A percentile compares a stretch with the other conserved stretches of the same genome.
Evolutionary conservation across 2,329 filamentous ascomycete genomes (phyloP).

Genomic region (Colletotrichum gloeosporioides): DNA sequence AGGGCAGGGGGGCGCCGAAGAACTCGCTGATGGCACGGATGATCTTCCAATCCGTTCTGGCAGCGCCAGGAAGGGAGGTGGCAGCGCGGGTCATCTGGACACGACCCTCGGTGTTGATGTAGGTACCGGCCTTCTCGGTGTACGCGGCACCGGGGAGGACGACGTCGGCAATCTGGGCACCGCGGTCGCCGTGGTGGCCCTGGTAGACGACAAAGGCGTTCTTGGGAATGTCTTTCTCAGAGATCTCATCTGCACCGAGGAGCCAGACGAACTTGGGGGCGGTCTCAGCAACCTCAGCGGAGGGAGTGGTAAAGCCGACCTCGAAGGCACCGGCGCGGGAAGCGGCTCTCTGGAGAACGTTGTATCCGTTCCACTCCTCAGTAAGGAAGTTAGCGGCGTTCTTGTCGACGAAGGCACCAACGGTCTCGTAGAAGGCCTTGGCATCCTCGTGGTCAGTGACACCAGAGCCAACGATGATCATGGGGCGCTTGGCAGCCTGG

Average conservation of each 20-base stretch:
- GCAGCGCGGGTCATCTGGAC: slow-evolving; percentile 93
- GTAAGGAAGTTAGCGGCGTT: slow-evolving; percentile 87
- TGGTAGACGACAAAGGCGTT: slow-evolving; percentile 98
- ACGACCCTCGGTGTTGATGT: slow-evolving; percentile 96
- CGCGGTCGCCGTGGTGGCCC: slow-evolving; percentile 94
- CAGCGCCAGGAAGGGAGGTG: slow-evolving; percentile 85
- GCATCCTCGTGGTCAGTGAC: slow-evolving; percentile 91
- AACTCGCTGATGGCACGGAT: slow-evolving; percentile 93
- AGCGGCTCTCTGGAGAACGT: slow-evolving; percentile 91
- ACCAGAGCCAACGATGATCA: slow-evolving; percentile 95
- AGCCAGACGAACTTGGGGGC: slow-evolving; percentile 97
- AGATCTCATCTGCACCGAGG: slow-evolving; percentile 91
- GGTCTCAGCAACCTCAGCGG: slow-evolving; percentile 79
- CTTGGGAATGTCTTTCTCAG: slow-evolving; percentile 86
- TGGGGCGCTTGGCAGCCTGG: slow-evolving; percentile 83
- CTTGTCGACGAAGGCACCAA: slow-evolving; percentile 93
- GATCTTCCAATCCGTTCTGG: slow-evolving; percentile 99
- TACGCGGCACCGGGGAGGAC: slow-evolving; percentile 94
- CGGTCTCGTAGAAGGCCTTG: slow-evolving; percentile 90
- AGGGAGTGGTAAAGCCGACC: slow-evolving; percentile 91
- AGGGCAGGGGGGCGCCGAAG: slow-evolving; percentile 83
- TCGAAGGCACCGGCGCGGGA: slow-evolving; percentile 94
- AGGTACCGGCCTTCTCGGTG: slow-evolving; percentile 95
- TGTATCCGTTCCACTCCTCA: slow-evolving; percentile 95
- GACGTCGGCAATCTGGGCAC: slow-evolving; percentile 91